Base-by-base conservation (phyloP, 2,329 filamentous ascomycete genomes). In the Hirsutella rhossiliensis region DNA sequence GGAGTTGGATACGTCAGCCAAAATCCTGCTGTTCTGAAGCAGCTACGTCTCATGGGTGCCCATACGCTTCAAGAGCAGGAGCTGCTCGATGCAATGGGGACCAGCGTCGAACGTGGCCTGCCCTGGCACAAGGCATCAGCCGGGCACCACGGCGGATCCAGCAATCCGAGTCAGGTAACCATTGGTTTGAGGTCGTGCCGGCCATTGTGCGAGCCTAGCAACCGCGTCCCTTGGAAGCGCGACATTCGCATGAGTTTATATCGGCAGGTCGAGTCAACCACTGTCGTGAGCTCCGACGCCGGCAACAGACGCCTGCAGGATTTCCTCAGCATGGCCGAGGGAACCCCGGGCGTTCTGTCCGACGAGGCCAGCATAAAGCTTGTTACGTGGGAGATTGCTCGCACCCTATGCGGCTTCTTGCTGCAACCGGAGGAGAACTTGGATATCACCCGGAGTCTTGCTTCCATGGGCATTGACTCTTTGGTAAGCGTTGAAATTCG, bases 401-500 rank as follows among this genome's bases (percentile, higher is more conserved):
- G 31, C 3, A 28, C 31, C 11, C 13, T 45, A 2, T 41, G 30
- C 23, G 11, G 19, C 15, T 40, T 43, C n/a, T 28, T 43, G 38
- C 18, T 41, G 3, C 18, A n/a, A 23, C 31, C 36, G 6, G 37
- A 40, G 30, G 36, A 42, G 9, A 20, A 36, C 13, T 3, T 43
- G 28, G 29, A 46, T 5, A 17, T 29, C 9, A 40, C 28, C n/a
- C 15, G 7, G 15, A 40, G 11, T 13, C 19, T 46, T 5, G 27
- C 38, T 13, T 31, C 48, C 6, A 45, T 45, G 12, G 53, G 53
- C 5, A 38, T 56, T 17, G 53, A 56, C 29, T 54, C 48, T 1
- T 32, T 56, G 19, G 49, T 55, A 4, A 50, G 48, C 4, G 49
- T 54, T n/a, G 52, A 56, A 38, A 40, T 56, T 40, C 45, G 52